Evolutionary conservation across 2,329 filamentous ascomycete species (phyloP), one percentile per base, ranked within the genome.

Genomic region (Paraconiothyrium brasiliense): DNA sequence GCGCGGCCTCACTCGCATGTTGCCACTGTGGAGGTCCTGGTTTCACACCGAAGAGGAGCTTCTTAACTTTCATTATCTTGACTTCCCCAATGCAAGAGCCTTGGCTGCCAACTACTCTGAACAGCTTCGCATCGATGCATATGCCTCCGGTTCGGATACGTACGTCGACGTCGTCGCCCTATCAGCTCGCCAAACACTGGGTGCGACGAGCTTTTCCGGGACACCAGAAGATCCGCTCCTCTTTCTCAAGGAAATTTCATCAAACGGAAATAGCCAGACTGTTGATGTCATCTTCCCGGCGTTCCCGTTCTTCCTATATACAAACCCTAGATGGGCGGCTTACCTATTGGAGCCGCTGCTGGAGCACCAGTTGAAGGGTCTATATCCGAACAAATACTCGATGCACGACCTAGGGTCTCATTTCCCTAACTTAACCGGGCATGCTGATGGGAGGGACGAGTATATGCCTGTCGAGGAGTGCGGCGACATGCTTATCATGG

Each of bases 261-360:
- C 90, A 2, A 91, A 94, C 69, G 92, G 92, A 4, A 94, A 96
- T 71, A 89, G 89, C 76, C 92, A 95, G 74, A 95, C 92, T 0
- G 90, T 95, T 11, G 92, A 94, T 79, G 91, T 96, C 59, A 94
- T 96, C 69, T 95, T 93, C 81, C 92, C 92, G 0, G 86, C 92
- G 0, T 94, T 93, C 78, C 92, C 92, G 0, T 95, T 94, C 83
- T 94, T 94, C 82, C 77, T 94, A 22, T 95, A 94, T 74, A 93
- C 92, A 20, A 93, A 94, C 68, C 92, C 92, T 2, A 84, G 87
- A 61, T 94, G 92, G 91, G 81, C 94, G 59, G 90, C 89, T 1
- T 94, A 94, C 71, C 83, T 94, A 3, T 82, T 95, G 4, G 91
- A 94, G 75, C 92, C 92, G 6, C 82, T 94, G 27, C 85, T 95